Evolutionary conservation across 768 basidiomycete species (phyloP).

Genomic region (Sarcodon aspratus): DNA sequence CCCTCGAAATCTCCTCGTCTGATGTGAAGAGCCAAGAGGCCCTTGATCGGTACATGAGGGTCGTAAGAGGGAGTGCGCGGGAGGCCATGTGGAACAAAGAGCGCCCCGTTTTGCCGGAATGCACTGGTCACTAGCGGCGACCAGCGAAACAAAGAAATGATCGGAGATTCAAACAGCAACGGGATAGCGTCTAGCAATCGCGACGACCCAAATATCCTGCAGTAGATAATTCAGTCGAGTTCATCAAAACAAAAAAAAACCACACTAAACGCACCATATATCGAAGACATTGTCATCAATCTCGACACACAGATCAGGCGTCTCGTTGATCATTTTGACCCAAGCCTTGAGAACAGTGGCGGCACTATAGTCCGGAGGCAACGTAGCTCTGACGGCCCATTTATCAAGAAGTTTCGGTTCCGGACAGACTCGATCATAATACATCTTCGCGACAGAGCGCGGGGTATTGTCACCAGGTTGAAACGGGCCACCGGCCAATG

Average conservation of each 20-base stretch:
- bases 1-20: conserved; percentile 35
- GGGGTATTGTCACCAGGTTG: conserved; percentile 23
- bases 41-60: conserved; percentile 16
- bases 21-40: conserved; percentile 35
- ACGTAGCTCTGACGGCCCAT: conserved; percentile 11
- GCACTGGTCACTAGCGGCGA: conserved; percentile 1
- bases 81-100: conserved; percentile 1
- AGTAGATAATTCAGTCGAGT: too few species aligned
- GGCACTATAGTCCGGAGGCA: conserved; percentile 17
- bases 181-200: conserved; percentile 3
- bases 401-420: conserved; percentile 20
- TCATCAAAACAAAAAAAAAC: too few species aligned
- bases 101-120: background rate
- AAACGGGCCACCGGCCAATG: conserved; percentile 30
- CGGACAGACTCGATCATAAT: conserved; percentile 39
- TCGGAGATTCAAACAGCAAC: conserved; percentile 1
- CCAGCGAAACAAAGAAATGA: conserved; percentile 4
- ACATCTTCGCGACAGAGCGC: conserved; percentile 31
- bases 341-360: conserved; percentile 29
- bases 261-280: conserved; percentile 30
- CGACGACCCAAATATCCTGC: conserved; percentile 5
- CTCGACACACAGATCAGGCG: conserved; percentile 39
- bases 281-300: conserved; percentile 36
- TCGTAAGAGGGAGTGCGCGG: conserved; percentile 1
- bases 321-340: conserved; percentile 29